A percentile compares a stretch with the other conserved stretches of the same genome.
phyloP scores from a whole-genome alignment of 225 moss, liverwort and hornwort species.

The Neckera pumila region DNA sequence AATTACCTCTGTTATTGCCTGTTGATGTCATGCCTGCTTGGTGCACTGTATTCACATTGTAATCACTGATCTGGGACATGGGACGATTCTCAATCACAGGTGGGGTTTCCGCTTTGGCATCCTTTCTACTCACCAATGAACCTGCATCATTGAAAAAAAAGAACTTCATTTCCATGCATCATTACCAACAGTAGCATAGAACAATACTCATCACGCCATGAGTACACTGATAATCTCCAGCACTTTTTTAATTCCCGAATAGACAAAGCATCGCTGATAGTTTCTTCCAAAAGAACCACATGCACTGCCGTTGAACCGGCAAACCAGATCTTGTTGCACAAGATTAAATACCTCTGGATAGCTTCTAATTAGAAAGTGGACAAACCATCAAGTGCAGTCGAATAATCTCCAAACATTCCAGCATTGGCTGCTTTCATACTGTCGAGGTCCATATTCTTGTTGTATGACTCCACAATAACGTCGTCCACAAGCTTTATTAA shows the following conservation, averaged over 20 bases:
- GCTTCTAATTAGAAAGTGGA: slow-evolving; percentile 18
- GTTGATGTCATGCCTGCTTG: slow-evolving; percentile 11
- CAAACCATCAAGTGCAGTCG: slow-evolving; percentile 37
- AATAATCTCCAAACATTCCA: slow-evolving; percentile 23
- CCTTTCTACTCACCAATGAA: slow-evolving; percentile 26
- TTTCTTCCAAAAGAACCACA: not conserved
- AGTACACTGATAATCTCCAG: not conserved
- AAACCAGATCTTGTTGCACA: slow-evolving; percentile 13
- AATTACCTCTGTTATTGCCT: slow-evolving; percentile 13
- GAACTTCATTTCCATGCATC: not conserved
- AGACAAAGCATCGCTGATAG: not conserved
- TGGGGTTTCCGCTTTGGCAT: slow-evolving; percentile 19
- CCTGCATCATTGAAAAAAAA: slow-evolving; percentile 14
- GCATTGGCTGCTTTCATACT: slow-evolving; percentile 22
- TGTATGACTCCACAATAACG: slow-evolving; percentile 40
- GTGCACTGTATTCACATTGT: slow-evolving; percentile 15
- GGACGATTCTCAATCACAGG: slow-evolving; percentile 19
- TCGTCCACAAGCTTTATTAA: slow-evolving; percentile 55
- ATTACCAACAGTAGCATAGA: not conserved
- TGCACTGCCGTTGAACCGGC: not conserved
- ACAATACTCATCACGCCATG: not conserved
- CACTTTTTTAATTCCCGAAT: not conserved
- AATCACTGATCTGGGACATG: slow-evolving; percentile 26
- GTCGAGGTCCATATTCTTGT: slow-evolving; percentile 40
- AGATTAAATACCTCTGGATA: slow-evolving; percentile 19